A percentile compares a stretch with the other conserved stretches of the same genome.
These are phyloP conservation scores for Pyricularia grisea DNA, from an alignment of 2,329 filamentous ascomycete genomes.

Conservation along the genomic window DNA sequence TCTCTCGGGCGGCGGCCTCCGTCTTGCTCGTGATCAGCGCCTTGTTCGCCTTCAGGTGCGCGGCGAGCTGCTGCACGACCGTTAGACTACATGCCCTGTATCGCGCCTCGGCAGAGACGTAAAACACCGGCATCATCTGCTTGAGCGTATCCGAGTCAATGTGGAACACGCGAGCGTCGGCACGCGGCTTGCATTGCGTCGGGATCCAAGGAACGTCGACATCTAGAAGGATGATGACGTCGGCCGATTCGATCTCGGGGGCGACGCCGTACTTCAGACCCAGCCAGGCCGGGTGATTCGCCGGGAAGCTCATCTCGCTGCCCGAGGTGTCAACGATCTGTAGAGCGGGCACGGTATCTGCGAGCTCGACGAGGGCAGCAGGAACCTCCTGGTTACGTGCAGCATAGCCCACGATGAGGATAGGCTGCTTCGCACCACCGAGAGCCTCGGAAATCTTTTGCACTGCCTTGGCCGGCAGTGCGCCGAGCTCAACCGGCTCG, in stretches of 20 bases:
- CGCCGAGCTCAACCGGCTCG: constrained; percentile 61
- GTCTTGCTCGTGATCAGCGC: constrained; percentile 22
- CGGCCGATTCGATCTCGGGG: constrained; percentile 63
- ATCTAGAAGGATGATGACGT: constrained; percentile 77
- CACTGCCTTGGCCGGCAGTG: constrained; percentile 40
- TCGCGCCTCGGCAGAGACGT: constrained; percentile 54
- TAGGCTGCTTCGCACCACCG: constrained; percentile 52
- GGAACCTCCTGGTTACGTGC: constrained; percentile 60
- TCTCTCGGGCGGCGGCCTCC: constrained; percentile 26
- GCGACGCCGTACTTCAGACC: constrained; percentile 69
- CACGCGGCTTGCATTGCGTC: constrained; percentile 53
- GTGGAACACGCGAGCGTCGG: constrained; percentile 48
- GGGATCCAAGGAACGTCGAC: constrained; percentile 92
- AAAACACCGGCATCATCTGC: constrained; percentile 66
- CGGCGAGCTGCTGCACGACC: constrained; percentile 60
- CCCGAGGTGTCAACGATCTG: constrained; percentile 68
- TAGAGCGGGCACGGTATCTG: constrained; percentile 57
- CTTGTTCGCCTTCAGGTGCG: constrained; percentile 42
- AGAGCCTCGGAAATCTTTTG: constrained; percentile 53
- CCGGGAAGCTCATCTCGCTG: constrained; percentile 74
- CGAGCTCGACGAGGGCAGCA: constrained; percentile 53
- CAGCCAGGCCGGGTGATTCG: constrained; percentile 56
- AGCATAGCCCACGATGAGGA: constrained; percentile 62
- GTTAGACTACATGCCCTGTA: constrained; percentile 58
- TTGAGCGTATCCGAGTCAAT: constrained; percentile 59